phyloP scores from a whole-genome alignment of 768 basidiomycete species.

The Pisolithus albus region DNA sequence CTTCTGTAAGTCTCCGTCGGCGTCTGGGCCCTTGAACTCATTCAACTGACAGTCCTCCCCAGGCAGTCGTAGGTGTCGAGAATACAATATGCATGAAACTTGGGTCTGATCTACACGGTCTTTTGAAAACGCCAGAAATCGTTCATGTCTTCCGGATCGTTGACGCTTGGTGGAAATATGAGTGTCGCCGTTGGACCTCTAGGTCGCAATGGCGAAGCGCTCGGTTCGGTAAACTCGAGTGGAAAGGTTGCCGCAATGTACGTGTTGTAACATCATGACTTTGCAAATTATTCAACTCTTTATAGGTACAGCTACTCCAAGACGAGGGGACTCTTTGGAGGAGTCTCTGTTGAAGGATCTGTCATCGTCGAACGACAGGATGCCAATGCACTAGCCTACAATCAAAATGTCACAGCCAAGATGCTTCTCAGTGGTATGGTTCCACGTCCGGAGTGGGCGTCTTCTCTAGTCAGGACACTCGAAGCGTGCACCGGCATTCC shows the following conservation, averaged over 20 bases:
- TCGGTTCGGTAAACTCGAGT: constrained; percentile 71
- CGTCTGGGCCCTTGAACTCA: neutral
- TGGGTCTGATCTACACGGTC: neutral
- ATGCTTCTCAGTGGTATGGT: constrained; percentile 75
- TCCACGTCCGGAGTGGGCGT: constrained; percentile 72
- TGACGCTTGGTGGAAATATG: constrained; percentile 88
- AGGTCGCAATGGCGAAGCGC: constrained; percentile 90
- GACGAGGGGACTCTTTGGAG: constrained; percentile 90
- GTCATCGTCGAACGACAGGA: constrained; percentile 93
- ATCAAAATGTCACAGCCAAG: constrained; percentile 63
- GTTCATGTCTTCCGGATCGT: constrained; percentile 91
- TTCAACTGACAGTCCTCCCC: constrained; percentile 3
- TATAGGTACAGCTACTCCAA: constrained; percentile 85
- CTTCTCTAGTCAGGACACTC: constrained; percentile 65
- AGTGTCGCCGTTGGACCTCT: constrained; percentile 87
- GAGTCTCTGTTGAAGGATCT: constrained; percentile 81
- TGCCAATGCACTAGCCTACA: constrained; percentile 80
- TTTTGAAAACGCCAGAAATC: constrained; percentile 44
- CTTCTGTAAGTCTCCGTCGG: constrained; percentile 43
- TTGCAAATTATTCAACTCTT: neutral
- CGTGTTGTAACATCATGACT: constrained; percentile 7
- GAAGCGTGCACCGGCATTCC: constrained; percentile 67
- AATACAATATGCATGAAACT: neutral
- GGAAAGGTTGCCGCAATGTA: constrained; percentile 92
- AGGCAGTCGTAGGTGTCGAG: constrained; percentile 55